Evolutionary conservation across 2,329 filamentous ascomycete genomes (phyloP), one percentile per base, ranked within the genome.

Genomic region (Chalaropsis ovoidea): DNA sequence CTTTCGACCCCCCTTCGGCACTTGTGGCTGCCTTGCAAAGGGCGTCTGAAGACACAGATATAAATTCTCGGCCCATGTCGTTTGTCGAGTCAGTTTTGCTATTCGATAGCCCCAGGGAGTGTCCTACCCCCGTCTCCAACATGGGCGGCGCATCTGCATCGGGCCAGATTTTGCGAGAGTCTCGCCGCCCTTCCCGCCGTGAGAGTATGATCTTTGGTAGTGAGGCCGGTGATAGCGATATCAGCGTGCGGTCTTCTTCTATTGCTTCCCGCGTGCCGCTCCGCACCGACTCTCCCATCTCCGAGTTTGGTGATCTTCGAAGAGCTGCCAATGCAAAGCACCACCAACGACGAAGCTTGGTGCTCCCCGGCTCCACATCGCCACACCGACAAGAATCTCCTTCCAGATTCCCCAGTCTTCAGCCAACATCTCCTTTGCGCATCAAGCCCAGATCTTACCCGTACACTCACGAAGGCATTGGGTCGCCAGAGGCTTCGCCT

Each of bases 371-470:
- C 10, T 80, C 90, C 7, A 83, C 87, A 43, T 95, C 90, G 10
- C 89, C 89, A 52, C 87, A 85, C 63, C 86, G 94, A 31, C 91
- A 96, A 72, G 89, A 93, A 71, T 99, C 94, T 0, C 94, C 94
- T 2, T 92, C 88, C 8, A 83, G 93, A 69, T 79, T 81, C 62
- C 60, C 66, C 24, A 15, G 31, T 1, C 78, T 82, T 7, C 85
- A 86, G 42, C 90, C 87, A 2, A 90, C 92, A 1, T 96, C 91
- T 1, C 94, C 94, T 1, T 77, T 99, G 65, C 84, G 93, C 45
- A 91, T 95, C 58, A 97, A 96, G 72, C 88, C 92, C 42, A 86
- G 92, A 42, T 80, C 77, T 31, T 75, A 85, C 41, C 81, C 81
- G 3, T 80, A 79, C 68, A 77, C 79, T 22, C 79, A 83, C 3